Evolutionary conservation across 106 monocot genomes (phyloP), one percentile per base, ranked within the genome.

Genomic region (Acorus gramineus): DNA sequence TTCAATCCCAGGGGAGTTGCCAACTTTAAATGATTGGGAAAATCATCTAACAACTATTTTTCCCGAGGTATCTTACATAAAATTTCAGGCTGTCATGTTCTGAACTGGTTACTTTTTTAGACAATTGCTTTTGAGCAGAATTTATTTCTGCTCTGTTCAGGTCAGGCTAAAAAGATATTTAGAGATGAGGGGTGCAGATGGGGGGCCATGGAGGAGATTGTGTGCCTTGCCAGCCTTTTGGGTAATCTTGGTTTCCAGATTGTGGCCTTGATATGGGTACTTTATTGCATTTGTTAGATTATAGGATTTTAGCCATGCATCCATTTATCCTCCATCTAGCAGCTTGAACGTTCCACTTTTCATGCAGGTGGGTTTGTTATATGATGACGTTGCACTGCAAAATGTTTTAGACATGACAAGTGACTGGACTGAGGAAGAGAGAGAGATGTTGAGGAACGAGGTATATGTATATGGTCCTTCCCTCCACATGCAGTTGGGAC

Each of bases 151-250:
- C 44, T 14, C 7, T 49, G 67, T 72, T 46, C 80, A 96, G 96
- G 96, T 98, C 13, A 91, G 96, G 60, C 61, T 98, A 58, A 98
- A 98, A 78, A 78, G 85, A 66, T 98, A 91, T 80, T 66, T 98
- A 62, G 96, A 98, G 79, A 98, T 98, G 96, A 88, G 96, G 74
- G 96, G 96, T 71, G 96, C 96, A 65, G 96, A 98, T 83, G 96
- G 91, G 56, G 96, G 96, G 52, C 96, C 96, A 54, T 98, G 91
- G 96, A 88, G 90, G 67, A 91, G 83, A 78, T 75, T 98, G 68
- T 98, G 96, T 69, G 96, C 91, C 72, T 71, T 98, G 55, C 96
- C 96, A 58, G 96, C 91, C 68, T 98, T 91, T 78, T 98, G 96
- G 96, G 96, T 96, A 73, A 53, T 52, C 55, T 5, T 47, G 3